phyloP scores from a whole-genome alignment of 768 basidiomycete genomes.

The Omphalotus guepiniiformis region DNA sequence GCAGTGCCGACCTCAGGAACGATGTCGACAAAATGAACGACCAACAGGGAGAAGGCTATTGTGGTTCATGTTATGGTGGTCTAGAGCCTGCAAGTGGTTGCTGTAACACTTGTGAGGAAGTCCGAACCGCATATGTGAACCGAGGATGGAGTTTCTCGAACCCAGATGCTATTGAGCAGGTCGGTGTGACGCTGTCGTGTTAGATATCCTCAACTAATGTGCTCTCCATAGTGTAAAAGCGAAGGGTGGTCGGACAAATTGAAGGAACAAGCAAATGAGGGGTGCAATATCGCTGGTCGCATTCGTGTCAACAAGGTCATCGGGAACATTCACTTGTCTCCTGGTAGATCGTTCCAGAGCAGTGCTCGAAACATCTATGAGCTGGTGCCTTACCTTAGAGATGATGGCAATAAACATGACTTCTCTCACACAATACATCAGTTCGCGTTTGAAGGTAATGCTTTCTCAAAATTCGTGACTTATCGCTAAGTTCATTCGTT shows the following conservation, averaged over 20 bases:
- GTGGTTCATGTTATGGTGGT: slow-evolving; percentile 97
- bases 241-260: slow-evolving; percentile 97
- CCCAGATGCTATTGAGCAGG: slow-evolving; percentile 92
- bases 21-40: slow-evolving; percentile 81
- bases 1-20: slow-evolving; percentile 67
- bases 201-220: background rate
- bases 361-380: slow-evolving; percentile 77
- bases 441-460: slow-evolving; percentile 65
- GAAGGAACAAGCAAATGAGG: slow-evolving; percentile 87
- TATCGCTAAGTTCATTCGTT: background rate
- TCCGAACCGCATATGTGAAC: slow-evolving; percentile 83
- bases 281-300: slow-evolving; percentile 89
- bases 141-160: slow-evolving; percentile 94
- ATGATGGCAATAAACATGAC: slow-evolving; percentile 86
- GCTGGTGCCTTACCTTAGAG: slow-evolving; percentile 90
- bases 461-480: background rate
- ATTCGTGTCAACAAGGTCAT: slow-evolving; percentile 96
- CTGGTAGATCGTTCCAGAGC: slow-evolving; percentile 92
- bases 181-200: slow-evolving; percentile 20
- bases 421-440: slow-evolving; percentile 87
- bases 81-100: slow-evolving; percentile 71
- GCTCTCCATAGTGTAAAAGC: slow-evolving; percentile 62
- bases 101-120: slow-evolving; percentile 95
- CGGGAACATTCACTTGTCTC: slow-evolving; percentile 93
- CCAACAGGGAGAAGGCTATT: slow-evolving; percentile 60